Conservation (phyloP, 2,329 filamentous ascomycete genomes). For the Tolypocladium tundrense region DNA sequence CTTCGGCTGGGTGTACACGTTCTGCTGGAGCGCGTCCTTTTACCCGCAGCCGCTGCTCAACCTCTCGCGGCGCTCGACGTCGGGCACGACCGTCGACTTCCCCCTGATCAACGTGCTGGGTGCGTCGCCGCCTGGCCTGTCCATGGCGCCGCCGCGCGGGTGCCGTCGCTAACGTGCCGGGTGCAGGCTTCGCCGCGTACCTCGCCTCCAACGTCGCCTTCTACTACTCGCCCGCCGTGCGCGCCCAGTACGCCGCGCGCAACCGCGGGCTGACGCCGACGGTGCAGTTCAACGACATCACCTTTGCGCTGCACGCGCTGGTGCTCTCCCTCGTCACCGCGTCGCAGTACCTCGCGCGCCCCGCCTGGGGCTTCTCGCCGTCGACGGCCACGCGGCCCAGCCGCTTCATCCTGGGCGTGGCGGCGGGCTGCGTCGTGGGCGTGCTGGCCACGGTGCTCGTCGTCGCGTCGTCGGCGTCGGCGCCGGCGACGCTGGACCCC, state of each 20-base stretch:
- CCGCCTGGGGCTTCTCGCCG: conserved; percentile 65
- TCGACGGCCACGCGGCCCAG: conserved; percentile 45
- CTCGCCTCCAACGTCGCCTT: conserved; percentile 64
- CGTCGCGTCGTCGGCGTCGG: conserved; percentile 23
- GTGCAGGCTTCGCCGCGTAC: conserved; percentile 63
- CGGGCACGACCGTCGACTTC: conserved; percentile 81
- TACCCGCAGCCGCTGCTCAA: conserved; percentile 87
- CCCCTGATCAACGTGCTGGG: conserved; percentile 61
- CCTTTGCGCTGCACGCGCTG: conserved; percentile 75
- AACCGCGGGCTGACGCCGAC: conserved; percentile 69
- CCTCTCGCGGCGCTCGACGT: conserved; percentile 63
- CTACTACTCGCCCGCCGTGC: conserved; percentile 68
- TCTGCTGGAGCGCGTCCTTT: conserved; percentile 79
- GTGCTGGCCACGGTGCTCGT: conserved; percentile 41
- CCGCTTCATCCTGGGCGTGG: conserved; percentile 55
- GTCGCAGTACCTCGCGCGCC: conserved; percentile 63
- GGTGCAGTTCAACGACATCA: conserved; percentile 81
- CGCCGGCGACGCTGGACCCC: conserved; percentile 18
- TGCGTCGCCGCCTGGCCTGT: conserved; percentile 15
- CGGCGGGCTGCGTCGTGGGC: conserved; percentile 55
- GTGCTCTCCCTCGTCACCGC: conserved; percentile 62
- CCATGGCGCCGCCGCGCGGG: too few species aligned
- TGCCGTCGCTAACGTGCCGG: background rate
- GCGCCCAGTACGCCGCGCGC: conserved; percentile 72
- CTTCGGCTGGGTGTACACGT: conserved; percentile 66